These are phyloP conservation scores for Lojkania enalia DNA, from an alignment of 2,329 filamentous ascomycete genomes.

Conservation along the genomic window DNA sequence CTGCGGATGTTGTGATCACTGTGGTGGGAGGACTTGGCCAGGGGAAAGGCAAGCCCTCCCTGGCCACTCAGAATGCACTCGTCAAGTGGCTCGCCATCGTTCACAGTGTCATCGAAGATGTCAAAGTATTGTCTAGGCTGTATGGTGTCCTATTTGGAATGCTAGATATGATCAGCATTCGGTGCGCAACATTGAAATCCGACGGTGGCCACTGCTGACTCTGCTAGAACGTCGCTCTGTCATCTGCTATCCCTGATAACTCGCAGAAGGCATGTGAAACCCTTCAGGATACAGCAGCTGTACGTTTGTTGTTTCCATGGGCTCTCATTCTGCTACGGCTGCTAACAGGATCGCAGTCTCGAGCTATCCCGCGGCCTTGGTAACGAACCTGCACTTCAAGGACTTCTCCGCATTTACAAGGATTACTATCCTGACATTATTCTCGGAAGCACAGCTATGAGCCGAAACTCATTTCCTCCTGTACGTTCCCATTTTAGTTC, in stretches of 20 bases:
- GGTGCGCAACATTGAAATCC: slow-evolving; percentile 49
- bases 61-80: slow-evolving; percentile 69
- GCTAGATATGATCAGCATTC: slow-evolving; percentile 76
- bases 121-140: slow-evolving; percentile 65
- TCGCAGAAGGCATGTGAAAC: slow-evolving; percentile 78
- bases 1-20: slow-evolving; percentile 63
- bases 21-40: slow-evolving; percentile 76
- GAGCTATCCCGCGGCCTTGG: slow-evolving; percentile 53
- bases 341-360: slow-evolving; percentile 44
- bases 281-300: slow-evolving; percentile 78
- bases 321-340: no score
- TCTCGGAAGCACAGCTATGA: slow-evolving; percentile 65
- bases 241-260: slow-evolving; percentile 80
- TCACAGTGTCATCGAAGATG: slow-evolving; percentile 70
- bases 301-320: slow-evolving; percentile 32
- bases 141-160: slow-evolving; percentile 81
- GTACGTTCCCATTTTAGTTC: slow-evolving; percentile 35
- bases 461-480: slow-evolving; percentile 43
- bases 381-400: slow-evolving; percentile 73
- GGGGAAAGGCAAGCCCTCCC: slow-evolving; percentile 72
- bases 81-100: slow-evolving; percentile 79
- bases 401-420: slow-evolving; percentile 80
- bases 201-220: slow-evolving; percentile 24
- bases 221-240: slow-evolving; percentile 58
- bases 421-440: slow-evolving; percentile 91